Conservation (phyloP, 2,329 filamentous ascomycete species). For the Dactylellina cionopaga region DNA sequence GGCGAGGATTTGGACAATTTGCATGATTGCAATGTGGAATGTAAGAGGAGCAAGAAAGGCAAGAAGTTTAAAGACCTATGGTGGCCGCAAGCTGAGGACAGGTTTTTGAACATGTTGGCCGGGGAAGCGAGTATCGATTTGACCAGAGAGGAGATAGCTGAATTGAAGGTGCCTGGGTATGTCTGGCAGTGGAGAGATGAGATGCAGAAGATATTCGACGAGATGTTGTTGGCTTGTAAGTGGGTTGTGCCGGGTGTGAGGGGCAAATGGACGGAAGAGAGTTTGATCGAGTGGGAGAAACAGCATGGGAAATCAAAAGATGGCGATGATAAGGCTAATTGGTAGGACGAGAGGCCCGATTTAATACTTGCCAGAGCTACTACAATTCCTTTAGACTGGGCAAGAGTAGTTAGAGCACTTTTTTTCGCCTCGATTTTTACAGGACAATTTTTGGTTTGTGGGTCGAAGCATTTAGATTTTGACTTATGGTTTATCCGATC, state of each 20-base stretch:
- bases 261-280: slow-evolving; percentile 38
- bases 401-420: no score
- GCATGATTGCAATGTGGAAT: slow-evolving; percentile 35
- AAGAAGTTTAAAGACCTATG: slow-evolving; percentile 17
- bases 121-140: slow-evolving; percentile 3
- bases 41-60: slow-evolving; percentile 12
- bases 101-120: slow-evolving; percentile 20
- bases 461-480: no score
- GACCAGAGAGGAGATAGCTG: slow-evolving; percentile 4
- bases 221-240: slow-evolving; percentile 24
- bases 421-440: no score
- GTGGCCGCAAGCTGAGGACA: slow-evolving; percentile 32
- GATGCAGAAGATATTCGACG: slow-evolving; percentile 5
- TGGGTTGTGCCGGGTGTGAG: slow-evolving; percentile 31
- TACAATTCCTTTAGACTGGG: no score
- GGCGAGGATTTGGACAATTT: slow-evolving; percentile 27
- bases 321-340: background rate
- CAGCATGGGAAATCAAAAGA: background rate
- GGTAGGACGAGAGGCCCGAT: no score
- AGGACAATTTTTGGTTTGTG: no score
- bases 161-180: background rate
- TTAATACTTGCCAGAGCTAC: no score
- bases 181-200: slow-evolving; percentile 12
- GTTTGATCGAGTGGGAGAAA: slow-evolving; percentile 3
- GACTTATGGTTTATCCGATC: no score